Conservation (phyloP, 345 rosid genomes). For the Gossypium longicalyx region DNA sequence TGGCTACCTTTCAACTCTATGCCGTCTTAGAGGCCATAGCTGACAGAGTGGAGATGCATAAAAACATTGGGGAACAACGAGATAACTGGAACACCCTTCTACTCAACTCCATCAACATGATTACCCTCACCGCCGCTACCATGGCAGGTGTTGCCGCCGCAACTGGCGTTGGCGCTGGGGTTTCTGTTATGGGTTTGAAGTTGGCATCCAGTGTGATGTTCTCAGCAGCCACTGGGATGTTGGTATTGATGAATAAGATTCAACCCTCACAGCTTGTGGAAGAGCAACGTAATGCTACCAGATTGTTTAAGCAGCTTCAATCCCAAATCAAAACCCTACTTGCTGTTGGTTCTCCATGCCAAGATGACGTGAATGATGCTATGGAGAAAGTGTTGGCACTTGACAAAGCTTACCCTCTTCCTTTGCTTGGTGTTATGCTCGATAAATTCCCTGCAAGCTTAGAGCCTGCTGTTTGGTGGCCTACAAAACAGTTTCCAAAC, state of each 20-base stretch:
- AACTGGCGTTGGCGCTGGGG: conserved; percentile 9
- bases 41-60: conserved; percentile 51
- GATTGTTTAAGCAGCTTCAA: conserved; percentile 46
- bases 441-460: conserved; percentile 42
- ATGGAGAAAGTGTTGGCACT: conserved; percentile 43
- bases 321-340: conserved; percentile 30
- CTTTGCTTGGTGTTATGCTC: conserved; percentile 44
- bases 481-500: background rate
- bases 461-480: conserved; percentile 54
- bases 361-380: conserved; percentile 31
- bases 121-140: conserved; percentile 48
- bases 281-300: conserved; percentile 51
- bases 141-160: conserved; percentile 37
- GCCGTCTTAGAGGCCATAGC: conserved; percentile 38
- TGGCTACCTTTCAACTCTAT: conserved; percentile 21
- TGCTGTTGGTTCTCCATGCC: conserved; percentile 23
- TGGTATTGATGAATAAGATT: conserved; percentile 40
- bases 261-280: conserved; percentile 63
- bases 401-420: conserved; percentile 54
- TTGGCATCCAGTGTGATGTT: conserved; percentile 36
- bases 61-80: conserved; percentile 43
- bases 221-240: conserved; percentile 35
- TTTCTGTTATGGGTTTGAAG: conserved; percentile 23
- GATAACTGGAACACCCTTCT: conserved; percentile 50
- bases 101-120: conserved; percentile 39